phyloP scores from a whole-genome alignment of 495 filamentous ascomycete genomes.

The Aspergillus asperescens region DNA sequence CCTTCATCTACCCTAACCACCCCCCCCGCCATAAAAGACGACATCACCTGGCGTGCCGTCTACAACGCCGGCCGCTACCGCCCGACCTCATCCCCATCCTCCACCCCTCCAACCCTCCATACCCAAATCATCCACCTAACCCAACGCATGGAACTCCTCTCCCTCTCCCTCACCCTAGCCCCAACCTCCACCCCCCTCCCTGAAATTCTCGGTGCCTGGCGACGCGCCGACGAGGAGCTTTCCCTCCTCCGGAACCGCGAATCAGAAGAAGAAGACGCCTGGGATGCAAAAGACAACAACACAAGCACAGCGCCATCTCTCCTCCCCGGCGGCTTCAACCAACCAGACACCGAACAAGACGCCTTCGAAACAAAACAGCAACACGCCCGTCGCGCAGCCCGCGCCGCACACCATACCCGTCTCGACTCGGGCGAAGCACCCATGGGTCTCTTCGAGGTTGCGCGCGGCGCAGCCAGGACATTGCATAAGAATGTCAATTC shows the following conservation, averaged over 20 bases:
- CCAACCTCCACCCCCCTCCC: conserved; percentile 66
- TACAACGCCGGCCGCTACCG: conserved; percentile 81
- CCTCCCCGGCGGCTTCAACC: conserved; percentile 64
- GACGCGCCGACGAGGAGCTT: conserved; percentile 82
- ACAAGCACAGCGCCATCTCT: conserved; percentile 38
- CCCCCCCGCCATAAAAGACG: conserved; percentile 48
- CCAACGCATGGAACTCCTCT: conserved; percentile 87
- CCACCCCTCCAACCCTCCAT: conserved; percentile 26
- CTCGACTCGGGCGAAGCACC: conserved; percentile 66
- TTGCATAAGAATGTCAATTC: conserved; percentile 49
- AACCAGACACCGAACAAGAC: conserved; percentile 41
- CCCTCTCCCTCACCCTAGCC: conserved; percentile 74
- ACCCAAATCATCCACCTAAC: conserved; percentile 41
- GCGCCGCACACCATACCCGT: conserved; percentile 36
- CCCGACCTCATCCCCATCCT: conserved; percentile 27
- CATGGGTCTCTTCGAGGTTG: conserved; percentile 91
- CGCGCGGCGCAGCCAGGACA: conserved; percentile 73
- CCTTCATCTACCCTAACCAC: conserved; percentile 20
- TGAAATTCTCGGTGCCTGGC: conserved; percentile 80
- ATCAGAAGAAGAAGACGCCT: conserved; percentile 64
- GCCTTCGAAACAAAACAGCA: conserved; percentile 40
- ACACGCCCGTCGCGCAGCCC: conserved; percentile 33
- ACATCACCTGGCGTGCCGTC: conserved; percentile 88
- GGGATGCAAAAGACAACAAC: conserved; percentile 62
- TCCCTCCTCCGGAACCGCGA: conserved; percentile 63